Percentiles rank a stretch among this genome's conserved stretches.
These are phyloP conservation scores for Oidium heveae DNA, from an alignment of 2,329 filamentous ascomycete genomes.

Conservation along the genomic window DNA sequence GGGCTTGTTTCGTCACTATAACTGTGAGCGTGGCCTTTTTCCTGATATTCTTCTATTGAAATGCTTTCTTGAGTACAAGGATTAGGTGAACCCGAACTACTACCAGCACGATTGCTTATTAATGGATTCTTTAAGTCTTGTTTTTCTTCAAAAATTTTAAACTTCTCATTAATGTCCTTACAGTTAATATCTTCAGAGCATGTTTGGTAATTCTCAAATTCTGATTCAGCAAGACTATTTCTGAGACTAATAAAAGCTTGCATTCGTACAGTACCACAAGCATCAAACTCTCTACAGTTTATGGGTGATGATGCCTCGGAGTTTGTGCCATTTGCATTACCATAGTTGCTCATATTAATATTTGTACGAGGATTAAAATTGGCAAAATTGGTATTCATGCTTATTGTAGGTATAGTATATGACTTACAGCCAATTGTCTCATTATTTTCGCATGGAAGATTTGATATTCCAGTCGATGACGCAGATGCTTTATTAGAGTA, in stretches of 20 bases:
- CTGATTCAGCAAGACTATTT: no score
- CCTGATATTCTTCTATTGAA: no score
- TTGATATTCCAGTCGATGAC: not conserved
- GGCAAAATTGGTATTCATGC: not conserved
- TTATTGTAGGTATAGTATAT: not conserved
- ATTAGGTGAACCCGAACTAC: no score
- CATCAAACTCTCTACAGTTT: constrained; percentile 41
- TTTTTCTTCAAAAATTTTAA: no score
- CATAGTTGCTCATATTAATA: not conserved
- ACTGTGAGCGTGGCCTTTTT: no score
- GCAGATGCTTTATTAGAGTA: not conserved
- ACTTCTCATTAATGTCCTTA: no score
- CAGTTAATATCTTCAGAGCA: no score
- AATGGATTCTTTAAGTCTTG: no score
- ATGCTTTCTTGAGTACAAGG: no score
- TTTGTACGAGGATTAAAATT: not conserved
- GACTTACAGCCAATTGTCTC: not conserved
- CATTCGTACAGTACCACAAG: constrained; percentile 81
- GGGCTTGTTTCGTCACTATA: no score
- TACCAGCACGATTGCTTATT: no score
- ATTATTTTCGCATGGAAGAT: not conserved
- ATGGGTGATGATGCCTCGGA: not conserved
- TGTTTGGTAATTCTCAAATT: no score
- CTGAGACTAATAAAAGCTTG: constrained; percentile 59
- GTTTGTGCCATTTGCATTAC: not conserved